phyloP scores from a whole-genome alignment of 257 asterid genomes.

The Penstemon newberryi region DNA sequence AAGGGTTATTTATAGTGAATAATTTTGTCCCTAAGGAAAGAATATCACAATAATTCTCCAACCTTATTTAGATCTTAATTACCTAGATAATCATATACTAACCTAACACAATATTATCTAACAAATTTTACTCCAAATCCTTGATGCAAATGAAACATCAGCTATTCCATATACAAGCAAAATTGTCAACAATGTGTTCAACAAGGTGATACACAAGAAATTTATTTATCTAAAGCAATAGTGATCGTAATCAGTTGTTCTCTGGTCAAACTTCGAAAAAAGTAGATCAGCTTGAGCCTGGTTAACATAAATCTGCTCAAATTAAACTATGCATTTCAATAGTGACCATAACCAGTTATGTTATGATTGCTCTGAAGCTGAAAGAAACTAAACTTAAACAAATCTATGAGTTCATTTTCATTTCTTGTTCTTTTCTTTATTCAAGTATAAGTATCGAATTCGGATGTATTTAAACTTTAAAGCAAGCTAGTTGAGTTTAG shows the following conservation, averaged over 20 bases:
- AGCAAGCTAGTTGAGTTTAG: not conserved
- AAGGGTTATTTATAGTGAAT: too few relatives aligned
- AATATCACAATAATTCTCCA: too few relatives aligned
- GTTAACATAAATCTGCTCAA: not conserved
- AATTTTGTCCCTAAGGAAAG: too few relatives aligned
- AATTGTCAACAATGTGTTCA: not conserved
- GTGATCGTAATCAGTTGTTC: not conserved
- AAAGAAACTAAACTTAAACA: not conserved
- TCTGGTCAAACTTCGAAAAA: not conserved
- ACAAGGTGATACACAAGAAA: conserved; percentile 6
- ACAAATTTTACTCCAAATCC: too few relatives aligned
- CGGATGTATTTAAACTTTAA: too few relatives aligned
- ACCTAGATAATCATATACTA: too few relatives aligned
- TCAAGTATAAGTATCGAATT: too few relatives aligned
- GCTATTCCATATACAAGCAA: not conserved
- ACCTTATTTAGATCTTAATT: too few relatives aligned
- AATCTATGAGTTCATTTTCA: not conserved
- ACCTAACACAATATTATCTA: too few relatives aligned
- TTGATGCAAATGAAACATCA: too few relatives aligned
- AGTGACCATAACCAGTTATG: not conserved
- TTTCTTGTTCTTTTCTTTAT: not conserved
- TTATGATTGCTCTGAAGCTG: not conserved
- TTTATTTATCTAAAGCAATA: not conserved
- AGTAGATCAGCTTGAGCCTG: not conserved
- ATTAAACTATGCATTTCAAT: not conserved